These are phyloP conservation scores for Coffea humblotiana DNA, from an alignment of 305 asterid genomes.

Conservation along the genomic window DNA sequence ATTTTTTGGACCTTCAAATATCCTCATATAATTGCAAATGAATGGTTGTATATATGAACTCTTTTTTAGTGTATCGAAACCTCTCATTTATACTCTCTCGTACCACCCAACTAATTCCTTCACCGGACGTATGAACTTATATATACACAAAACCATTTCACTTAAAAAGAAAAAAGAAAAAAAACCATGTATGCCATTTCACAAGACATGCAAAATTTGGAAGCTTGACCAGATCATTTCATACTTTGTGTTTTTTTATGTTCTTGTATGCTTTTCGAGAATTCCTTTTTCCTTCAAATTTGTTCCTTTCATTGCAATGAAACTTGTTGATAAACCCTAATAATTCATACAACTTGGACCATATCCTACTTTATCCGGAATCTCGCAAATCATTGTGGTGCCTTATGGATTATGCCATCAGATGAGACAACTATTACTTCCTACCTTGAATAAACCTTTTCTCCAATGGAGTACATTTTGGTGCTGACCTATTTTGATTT, in stretches of 20 bases:
- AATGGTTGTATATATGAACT: not conserved
- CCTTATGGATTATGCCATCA: slow-evolving; percentile 5
- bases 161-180: not conserved
- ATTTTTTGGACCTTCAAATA: no score
- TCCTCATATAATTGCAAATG: no score
- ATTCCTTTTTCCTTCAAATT: no score
- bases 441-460: not conserved
- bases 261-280: not conserved
- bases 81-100: no score
- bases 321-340: not conserved
- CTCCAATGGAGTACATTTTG: not conserved
- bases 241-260: not conserved
- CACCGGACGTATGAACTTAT: no score
- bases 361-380: slow-evolving; percentile 41
- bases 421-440: slow-evolving; percentile 6
- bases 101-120: no score
- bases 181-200: not conserved
- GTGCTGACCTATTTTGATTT: not conserved
- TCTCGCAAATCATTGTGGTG: slow-evolving; percentile 28
- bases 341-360: slow-evolving; percentile 22
- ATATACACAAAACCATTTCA: not conserved
- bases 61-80: no score
- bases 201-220: not conserved
- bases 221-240: slow-evolving; percentile 5
- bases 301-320: not conserved